Evolutionary conservation across 352 stramenopile genomes (phyloP).

Genomic region (Pythium angustatum): DNA sequence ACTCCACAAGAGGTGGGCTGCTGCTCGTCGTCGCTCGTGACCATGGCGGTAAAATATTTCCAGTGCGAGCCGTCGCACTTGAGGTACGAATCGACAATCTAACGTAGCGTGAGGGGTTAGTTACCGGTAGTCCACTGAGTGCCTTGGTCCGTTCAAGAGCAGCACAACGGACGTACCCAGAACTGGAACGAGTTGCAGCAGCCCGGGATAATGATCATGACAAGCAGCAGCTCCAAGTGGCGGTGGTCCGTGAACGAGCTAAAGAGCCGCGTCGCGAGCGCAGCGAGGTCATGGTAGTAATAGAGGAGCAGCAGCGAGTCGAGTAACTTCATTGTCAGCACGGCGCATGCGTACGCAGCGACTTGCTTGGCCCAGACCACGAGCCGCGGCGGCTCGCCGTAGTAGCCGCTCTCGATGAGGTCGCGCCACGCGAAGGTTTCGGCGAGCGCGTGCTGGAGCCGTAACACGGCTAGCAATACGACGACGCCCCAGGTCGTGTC

Average conservation of each 20-base stretch:
- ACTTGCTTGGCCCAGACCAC: constrained; percentile 62
- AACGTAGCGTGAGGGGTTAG: background rate
- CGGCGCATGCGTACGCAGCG: constrained; percentile 39
- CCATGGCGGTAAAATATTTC: constrained; percentile 36
- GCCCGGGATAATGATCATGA: constrained; percentile 77
- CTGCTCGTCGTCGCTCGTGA: constrained; percentile 40
- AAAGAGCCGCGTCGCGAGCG: constrained; percentile 51
- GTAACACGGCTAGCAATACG: constrained; percentile 51
- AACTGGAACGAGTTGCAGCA: constrained; percentile 74
- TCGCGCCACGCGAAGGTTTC: constrained; percentile 34
- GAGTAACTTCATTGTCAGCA: constrained; percentile 60
- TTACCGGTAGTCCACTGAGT: background rate
- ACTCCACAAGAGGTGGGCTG: background rate
- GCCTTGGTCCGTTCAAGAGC: background rate
- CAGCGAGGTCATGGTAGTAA: constrained; percentile 49
- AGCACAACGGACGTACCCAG: constrained; percentile 41
- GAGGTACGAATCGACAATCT: constrained; percentile 68
- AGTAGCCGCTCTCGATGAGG: constrained; percentile 62
- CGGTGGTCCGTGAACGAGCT: constrained; percentile 53
- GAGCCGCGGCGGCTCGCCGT: constrained; percentile 63
- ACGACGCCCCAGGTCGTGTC: constrained; percentile 61
- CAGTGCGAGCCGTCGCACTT: constrained; percentile 49
- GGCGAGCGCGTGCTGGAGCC: constrained; percentile 40
- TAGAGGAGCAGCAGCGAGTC: constrained; percentile 42
- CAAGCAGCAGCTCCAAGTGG: constrained; percentile 69